Percentiles rank a stretch among this genome's conserved stretches.
Conservation (phyloP, 2,329 filamentous ascomycete genomes). For the Stylonectria norvegica region DNA sequence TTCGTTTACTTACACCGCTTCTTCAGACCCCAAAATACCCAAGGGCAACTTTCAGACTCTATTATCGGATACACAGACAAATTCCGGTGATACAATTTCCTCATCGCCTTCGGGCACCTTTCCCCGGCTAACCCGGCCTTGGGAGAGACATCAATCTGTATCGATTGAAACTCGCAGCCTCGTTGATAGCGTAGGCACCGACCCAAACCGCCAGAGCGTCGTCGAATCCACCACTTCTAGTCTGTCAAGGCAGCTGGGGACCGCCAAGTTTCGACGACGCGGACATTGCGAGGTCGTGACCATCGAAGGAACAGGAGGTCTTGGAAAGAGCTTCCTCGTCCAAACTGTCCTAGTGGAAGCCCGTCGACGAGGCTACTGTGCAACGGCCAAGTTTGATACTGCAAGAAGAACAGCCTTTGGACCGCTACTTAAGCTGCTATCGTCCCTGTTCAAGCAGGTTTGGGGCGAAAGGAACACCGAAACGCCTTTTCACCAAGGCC, state of each 20-base stretch:
- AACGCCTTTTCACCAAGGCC: slow-evolving; percentile 57
- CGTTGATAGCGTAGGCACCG: slow-evolving; percentile 42
- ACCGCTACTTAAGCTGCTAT: slow-evolving; percentile 61
- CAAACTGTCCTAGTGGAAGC: slow-evolving; percentile 61
- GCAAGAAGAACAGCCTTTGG: slow-evolving; percentile 59
- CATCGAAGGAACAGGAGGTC: slow-evolving; percentile 58
- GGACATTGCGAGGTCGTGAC: slow-evolving; percentile 63
- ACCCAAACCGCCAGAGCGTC: slow-evolving; percentile 41
- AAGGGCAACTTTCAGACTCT: slow-evolving; percentile 42
- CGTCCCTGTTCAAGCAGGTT: slow-evolving; percentile 64
- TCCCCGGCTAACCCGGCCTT: slow-evolving; percentile 41
- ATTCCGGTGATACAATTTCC: slow-evolving; percentile 46
- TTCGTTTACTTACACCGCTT: slow-evolving; percentile 46
- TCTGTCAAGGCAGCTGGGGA: slow-evolving; percentile 52
- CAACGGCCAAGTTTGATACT: slow-evolving; percentile 64
- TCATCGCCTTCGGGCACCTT: slow-evolving; percentile 41
- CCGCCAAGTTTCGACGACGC: slow-evolving; percentile 56
- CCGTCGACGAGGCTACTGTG: slow-evolving; percentile 60
- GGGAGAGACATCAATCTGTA: slow-evolving; percentile 52
- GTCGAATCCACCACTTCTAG: slow-evolving; percentile 48
- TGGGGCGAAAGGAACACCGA: slow-evolving; percentile 65
- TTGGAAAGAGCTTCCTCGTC: slow-evolving; percentile 64
- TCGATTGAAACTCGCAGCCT: slow-evolving; percentile 47
- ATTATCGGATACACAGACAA: slow-evolving; percentile 39
- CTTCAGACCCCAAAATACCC: slow-evolving; percentile 39